These are phyloP conservation scores for Neurospora sp. DNA, from an alignment of 495 filamentous ascomycete species.

Conservation along the genomic window DNA sequence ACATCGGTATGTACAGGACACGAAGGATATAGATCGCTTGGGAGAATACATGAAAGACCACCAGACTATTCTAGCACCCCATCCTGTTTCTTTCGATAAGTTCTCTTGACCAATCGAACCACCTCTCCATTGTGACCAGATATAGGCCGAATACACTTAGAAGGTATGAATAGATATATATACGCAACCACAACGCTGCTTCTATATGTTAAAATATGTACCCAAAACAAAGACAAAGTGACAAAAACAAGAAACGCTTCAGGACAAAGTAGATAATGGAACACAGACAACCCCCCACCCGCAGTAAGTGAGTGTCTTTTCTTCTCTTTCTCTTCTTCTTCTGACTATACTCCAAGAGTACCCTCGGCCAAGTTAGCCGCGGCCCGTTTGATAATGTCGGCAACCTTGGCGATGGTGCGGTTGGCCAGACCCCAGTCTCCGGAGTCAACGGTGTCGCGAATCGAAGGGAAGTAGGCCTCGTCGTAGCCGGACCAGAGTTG, in stretches of 20 bases:
- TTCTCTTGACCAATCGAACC: neutral
- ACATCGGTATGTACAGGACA: no score
- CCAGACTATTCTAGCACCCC: no score
- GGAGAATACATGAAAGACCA: no score
- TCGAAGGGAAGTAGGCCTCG: constrained; percentile 68
- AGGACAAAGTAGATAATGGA: neutral
- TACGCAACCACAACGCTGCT: neutral
- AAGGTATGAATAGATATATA: neutral
- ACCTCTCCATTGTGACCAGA: no score
- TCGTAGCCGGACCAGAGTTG: constrained; percentile 69
- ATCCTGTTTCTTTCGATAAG: neutral
- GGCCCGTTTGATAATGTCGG: constrained; percentile 56
- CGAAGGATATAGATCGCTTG: no score
- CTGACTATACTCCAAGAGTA: neutral
- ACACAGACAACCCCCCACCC: neutral
- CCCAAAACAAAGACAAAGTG: neutral
- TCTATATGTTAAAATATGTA: neutral
- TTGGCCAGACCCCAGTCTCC: constrained; percentile 63
- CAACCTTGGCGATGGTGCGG: constrained; percentile 60
- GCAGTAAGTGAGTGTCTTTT: neutral
- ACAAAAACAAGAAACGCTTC: neutral
- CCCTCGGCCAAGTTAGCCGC: constrained; percentile 21
- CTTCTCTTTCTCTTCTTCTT: neutral
- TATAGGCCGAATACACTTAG: neutral
- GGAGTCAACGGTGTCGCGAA: constrained; percentile 68